Evolutionary conservation across 495 filamentous ascomycete species (phyloP).

Genomic region (Polyplosphaeria fusca): DNA sequence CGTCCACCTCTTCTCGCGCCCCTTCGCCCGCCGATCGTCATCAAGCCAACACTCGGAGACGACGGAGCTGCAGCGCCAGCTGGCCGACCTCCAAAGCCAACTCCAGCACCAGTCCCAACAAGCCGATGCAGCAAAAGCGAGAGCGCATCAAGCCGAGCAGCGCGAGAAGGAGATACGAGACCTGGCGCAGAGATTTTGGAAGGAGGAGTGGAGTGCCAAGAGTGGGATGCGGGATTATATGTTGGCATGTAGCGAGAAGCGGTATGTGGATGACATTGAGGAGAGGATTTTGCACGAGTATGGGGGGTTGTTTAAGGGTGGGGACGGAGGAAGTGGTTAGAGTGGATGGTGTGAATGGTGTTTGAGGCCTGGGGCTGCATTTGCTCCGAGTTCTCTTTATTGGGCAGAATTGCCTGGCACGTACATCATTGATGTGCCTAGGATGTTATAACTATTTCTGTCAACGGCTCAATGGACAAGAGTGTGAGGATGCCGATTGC

Average conservation of each 20-base stretch:
- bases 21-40: background rate
- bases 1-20: too few species aligned
- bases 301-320: conserved; percentile 2
- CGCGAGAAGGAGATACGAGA: background rate
- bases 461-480: too few species aligned
- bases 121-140: background rate
- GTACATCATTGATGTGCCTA: too few species aligned
- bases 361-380: background rate
- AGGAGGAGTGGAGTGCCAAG: conserved; percentile 5
- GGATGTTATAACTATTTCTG: too few species aligned
- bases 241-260: background rate
- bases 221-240: conserved; percentile 10
- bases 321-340: background rate
- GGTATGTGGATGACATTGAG: conserved; percentile 12
- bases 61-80: background rate
- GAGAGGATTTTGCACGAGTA: conserved; percentile 12
- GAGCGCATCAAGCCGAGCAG: background rate
- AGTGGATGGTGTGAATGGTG: background rate
- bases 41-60: background rate
- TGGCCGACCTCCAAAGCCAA: background rate
- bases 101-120: background rate
- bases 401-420: background rate
- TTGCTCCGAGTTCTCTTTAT: background rate
- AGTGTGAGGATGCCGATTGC: too few species aligned
- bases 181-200: conserved; percentile 6